These are phyloP conservation scores for Pseudocercospora pini-densiflorae DNA, from an alignment of 2,329 filamentous ascomycete genomes.

Conservation along the genomic window DNA sequence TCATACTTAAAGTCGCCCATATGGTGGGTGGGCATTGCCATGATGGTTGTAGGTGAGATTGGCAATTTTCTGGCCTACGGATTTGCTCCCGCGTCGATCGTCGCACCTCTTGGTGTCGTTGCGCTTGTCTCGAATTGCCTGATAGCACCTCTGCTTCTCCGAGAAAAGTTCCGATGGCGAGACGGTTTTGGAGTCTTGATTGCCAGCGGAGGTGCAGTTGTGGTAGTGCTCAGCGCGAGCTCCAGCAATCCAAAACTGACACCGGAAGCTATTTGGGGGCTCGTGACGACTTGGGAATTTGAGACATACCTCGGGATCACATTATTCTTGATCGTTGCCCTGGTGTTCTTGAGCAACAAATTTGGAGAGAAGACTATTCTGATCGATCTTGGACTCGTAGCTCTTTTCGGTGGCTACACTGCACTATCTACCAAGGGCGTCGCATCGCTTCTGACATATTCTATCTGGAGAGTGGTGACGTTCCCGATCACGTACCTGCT, in stretches of 20 bases:
- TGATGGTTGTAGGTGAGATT: slow-evolving; percentile 91
- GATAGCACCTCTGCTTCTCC: slow-evolving; percentile 91
- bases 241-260: slow-evolving; percentile 88
- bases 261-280: slow-evolving; percentile 84
- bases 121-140: slow-evolving; percentile 96
- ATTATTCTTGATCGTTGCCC: slow-evolving; percentile 68
- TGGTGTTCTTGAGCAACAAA: slow-evolving; percentile 81
- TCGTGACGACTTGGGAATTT: slow-evolving; percentile 87
- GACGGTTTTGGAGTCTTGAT: slow-evolving; percentile 90
- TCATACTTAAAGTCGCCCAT: slow-evolving; percentile 89
- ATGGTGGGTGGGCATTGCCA: slow-evolving; percentile 92
- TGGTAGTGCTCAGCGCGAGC: slow-evolving; percentile 89
- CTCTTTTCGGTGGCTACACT: slow-evolving; percentile 97
- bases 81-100: slow-evolving; percentile 96
- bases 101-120: slow-evolving; percentile 95
- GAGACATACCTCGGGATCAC: slow-evolving; percentile 87
- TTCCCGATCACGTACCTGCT: slow-evolving; percentile 91
- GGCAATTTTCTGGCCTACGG: slow-evolving; percentile 98
- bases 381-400: slow-evolving; percentile 91
- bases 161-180: slow-evolving; percentile 82
- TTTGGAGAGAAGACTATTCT: slow-evolving; percentile 88
- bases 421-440: slow-evolving; percentile 95
- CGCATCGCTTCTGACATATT: slow-evolving; percentile 91
- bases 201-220: slow-evolving; percentile 84
- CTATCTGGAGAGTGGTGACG: slow-evolving; percentile 83